Conservation (phyloP, 192 early-diverging fungal genomes). For the Coemansia umbellata region DNA sequence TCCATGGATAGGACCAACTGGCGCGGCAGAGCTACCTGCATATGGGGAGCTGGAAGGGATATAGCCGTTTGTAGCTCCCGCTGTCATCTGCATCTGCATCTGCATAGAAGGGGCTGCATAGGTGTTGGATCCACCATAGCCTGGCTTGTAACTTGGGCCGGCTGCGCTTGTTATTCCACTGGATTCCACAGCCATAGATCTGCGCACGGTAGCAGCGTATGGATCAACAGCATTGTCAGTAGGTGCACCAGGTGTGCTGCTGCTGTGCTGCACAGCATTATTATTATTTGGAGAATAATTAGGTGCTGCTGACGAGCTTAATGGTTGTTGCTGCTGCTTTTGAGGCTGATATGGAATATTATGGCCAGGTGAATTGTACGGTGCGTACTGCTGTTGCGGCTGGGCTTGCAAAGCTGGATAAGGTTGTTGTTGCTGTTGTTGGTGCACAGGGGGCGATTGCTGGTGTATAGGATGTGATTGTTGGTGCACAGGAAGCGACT, state of each 20-base stretch:
- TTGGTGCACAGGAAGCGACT: slow-evolving; percentile 4
- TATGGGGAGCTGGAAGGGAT: slow-evolving; percentile 13
- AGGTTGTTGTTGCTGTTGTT: slow-evolving; percentile 9
- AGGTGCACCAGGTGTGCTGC: not conserved
- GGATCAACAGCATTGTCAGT: slow-evolving; percentile 22
- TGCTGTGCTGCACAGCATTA: slow-evolving; percentile 2
- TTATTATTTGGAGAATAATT: not conserved
- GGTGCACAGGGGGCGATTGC: slow-evolving; percentile 3
- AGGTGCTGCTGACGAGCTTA: not conserved
- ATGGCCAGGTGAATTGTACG: no score
- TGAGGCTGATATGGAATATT: not conserved
- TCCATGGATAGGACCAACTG: not conserved
- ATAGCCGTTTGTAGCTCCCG: slow-evolving; percentile 10
- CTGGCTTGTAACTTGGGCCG: slow-evolving; percentile 27
- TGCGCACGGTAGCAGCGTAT: slow-evolving; percentile 26
- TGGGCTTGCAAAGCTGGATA: slow-evolving; percentile 4
- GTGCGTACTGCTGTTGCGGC: slow-evolving; percentile 4
- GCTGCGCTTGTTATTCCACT: slow-evolving; percentile 8
- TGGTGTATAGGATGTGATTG: slow-evolving; percentile 2
- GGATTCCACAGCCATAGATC: slow-evolving; percentile 18
- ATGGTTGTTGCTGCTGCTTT: slow-evolving; percentile 7
- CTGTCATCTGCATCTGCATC: slow-evolving; percentile 10
- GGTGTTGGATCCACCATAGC: slow-evolving; percentile 18
- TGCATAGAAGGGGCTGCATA: slow-evolving; percentile 26
- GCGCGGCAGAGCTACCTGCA: slow-evolving; percentile 11